Conservation (phyloP, 768 basidiomycete species). For the Podaxis rugospora region DNA sequence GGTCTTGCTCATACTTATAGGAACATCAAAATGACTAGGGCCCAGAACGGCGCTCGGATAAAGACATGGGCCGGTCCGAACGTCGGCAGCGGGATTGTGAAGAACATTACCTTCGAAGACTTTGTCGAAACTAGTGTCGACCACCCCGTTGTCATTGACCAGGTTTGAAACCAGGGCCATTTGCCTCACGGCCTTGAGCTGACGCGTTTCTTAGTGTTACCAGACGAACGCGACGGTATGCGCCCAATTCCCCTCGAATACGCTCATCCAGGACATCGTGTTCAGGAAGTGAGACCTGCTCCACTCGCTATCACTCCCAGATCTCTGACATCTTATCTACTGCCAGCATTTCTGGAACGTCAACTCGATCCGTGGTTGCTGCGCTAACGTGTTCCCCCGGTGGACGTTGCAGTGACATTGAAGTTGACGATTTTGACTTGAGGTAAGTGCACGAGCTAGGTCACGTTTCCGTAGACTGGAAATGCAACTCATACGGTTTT, state of each 20-base stretch:
- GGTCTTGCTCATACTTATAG: slow-evolving; percentile 25
- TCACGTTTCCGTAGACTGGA: background rate
- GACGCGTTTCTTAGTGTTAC: slow-evolving; percentile 36
- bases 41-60: slow-evolving; percentile 64
- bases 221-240: slow-evolving; percentile 41
- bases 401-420: slow-evolving; percentile 44
- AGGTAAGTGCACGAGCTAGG: slow-evolving; percentile 27
- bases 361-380: slow-evolving; percentile 49
- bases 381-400: slow-evolving; percentile 53
- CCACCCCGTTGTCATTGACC: slow-evolving; percentile 56
- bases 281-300: slow-evolving; percentile 39
- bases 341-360: slow-evolving; percentile 53
- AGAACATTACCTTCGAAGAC: slow-evolving; percentile 50
- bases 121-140: slow-evolving; percentile 53
- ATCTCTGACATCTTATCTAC: background rate
- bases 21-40: slow-evolving; percentile 57
- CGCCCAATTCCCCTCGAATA: slow-evolving; percentile 51
- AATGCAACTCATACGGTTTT: background rate
- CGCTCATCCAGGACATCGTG: slow-evolving; percentile 51
- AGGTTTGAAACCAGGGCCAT: slow-evolving; percentile 26
- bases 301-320: background rate
- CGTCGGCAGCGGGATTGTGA: slow-evolving; percentile 54
- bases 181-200: background rate
- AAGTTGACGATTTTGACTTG: slow-evolving; percentile 40
- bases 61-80: slow-evolving; percentile 62